phyloP scores from a whole-genome alignment of 345 rosid genomes.

The Gossypium longicalyx region DNA sequence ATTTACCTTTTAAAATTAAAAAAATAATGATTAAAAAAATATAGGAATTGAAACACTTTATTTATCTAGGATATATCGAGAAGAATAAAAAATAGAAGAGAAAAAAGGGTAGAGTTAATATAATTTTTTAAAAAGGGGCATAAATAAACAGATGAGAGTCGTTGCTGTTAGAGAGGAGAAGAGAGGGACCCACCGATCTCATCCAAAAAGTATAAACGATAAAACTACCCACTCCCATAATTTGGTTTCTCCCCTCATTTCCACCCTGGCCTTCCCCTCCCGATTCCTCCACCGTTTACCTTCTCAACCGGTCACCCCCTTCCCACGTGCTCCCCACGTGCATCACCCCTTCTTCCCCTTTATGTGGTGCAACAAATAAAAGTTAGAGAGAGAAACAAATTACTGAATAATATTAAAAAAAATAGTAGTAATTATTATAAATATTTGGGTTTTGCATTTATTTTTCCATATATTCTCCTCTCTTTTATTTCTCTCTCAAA shows the following conservation, averaged over 20 bases:
- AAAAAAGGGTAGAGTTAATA: background rate
- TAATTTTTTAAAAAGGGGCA: background rate
- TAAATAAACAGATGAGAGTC: constrained; percentile 20
- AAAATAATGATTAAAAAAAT: too few relatives aligned
- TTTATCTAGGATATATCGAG: too few relatives aligned
- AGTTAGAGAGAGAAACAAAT: constrained; percentile 42
- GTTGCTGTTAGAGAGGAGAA: constrained; percentile 20
- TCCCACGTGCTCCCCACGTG: constrained; percentile 19
- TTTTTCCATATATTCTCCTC: background rate
- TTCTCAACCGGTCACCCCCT: constrained; percentile 8
- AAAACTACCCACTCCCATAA: constrained; percentile 44
- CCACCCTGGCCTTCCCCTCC: constrained; percentile 53
- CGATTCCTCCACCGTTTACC: constrained; percentile 48
- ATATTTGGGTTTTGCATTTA: constrained; percentile 26
- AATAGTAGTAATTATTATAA: background rate
- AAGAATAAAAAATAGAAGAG: too few relatives aligned
- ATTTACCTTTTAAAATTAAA: too few relatives aligned
- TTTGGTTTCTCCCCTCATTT: constrained; percentile 23
- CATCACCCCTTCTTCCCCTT: constrained; percentile 13
- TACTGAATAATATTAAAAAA: background rate
- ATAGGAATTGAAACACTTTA: too few relatives aligned
- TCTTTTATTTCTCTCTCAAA: background rate
- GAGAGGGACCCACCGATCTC: constrained; percentile 19
- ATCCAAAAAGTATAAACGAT: constrained; percentile 32
- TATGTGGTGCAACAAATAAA: constrained; percentile 66